phyloP scores from a whole-genome alignment of 148 eudicot species.

The Limonium bicolor region DNA sequence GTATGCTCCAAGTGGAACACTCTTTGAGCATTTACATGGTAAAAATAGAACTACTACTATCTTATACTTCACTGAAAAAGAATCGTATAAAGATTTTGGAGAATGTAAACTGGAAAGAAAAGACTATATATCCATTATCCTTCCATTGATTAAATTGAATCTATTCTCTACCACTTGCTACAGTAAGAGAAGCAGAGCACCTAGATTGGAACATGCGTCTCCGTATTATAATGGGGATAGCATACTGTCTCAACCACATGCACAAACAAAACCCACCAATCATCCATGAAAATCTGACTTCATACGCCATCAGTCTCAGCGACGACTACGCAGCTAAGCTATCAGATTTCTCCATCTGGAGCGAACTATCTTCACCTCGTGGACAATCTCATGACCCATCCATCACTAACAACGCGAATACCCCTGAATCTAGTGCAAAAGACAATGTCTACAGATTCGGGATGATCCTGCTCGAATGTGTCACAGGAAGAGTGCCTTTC shows the following conservation, averaged over 20 bases:
- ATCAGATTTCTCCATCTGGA: slow-evolving; percentile 60
- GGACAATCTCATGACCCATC: slow-evolving; percentile 21
- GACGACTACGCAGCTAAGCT: slow-evolving; percentile 88
- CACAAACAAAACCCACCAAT: slow-evolving; percentile 57
- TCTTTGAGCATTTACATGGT: slow-evolving; percentile 93
- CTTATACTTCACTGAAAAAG: no score
- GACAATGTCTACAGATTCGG: slow-evolving; percentile 67
- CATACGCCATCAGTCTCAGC: slow-evolving; percentile 50
- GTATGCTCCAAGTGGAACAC: slow-evolving; percentile 91
- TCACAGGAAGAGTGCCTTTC: slow-evolving; percentile 63
- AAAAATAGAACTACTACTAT: no score
- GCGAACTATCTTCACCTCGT: slow-evolving; percentile 15
- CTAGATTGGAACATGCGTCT: slow-evolving; percentile 66
- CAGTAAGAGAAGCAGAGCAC: slow-evolving; percentile 93
- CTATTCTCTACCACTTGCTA: no score
- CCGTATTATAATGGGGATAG: slow-evolving; percentile 72
- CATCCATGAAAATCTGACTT: slow-evolving; percentile 43
- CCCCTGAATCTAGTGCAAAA: slow-evolving; percentile 14
- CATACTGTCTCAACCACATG: slow-evolving; percentile 81
- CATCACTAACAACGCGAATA: slow-evolving; percentile 4
- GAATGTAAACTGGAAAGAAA: no score
- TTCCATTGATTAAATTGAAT: no score
- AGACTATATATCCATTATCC: no score
- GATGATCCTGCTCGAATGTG: slow-evolving; percentile 50
- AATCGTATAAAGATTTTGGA: no score